Evolutionary conservation across 306 rosid genomes (phyloP).

Genomic region (Vachellia collinsii): DNA sequence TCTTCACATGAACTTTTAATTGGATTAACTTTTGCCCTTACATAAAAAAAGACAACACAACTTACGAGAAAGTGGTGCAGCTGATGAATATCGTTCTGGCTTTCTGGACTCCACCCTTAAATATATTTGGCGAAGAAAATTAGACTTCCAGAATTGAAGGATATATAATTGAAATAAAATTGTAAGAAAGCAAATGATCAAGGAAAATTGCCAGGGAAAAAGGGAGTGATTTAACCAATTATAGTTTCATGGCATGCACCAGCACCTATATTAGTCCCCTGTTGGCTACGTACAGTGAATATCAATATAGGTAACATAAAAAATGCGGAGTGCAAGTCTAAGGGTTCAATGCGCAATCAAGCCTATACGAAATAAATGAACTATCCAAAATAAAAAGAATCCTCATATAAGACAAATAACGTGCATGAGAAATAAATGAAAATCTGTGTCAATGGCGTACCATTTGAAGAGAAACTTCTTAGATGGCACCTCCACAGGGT

Average conservation of each 20-base stretch:
- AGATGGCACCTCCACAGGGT: constrained; percentile 79
- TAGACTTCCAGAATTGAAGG: constrained; percentile 42
- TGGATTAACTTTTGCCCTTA: neutral
- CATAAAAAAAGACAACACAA: constrained; percentile 37
- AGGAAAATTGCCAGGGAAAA: constrained; percentile 20
- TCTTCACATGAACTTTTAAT: constrained; percentile 1
- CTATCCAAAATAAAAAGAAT: neutral
- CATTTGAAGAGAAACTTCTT: constrained; percentile 74
- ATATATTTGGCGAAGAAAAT: constrained; percentile 44
- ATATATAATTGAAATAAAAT: neutral
- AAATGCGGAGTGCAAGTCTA: neutral
- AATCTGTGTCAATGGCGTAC: constrained; percentile 45
- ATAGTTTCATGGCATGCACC: constrained; percentile 1
- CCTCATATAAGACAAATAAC: neutral
- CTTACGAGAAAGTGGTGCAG: constrained; percentile 99
- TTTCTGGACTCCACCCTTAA: constrained; percentile 95
- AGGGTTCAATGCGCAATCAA: neutral
- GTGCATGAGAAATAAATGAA: neutral
- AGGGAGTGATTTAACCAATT: constrained; percentile 9
- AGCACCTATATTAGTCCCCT: constrained; percentile 12
- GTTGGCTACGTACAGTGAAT: too few species aligned
- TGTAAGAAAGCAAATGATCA: neutral
- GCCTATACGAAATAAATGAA: neutral
- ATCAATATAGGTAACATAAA: neutral
- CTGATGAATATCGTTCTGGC: constrained; percentile 96